phyloP scores from a whole-genome alignment of 768 basidiomycete species.

The Lentinula boryana region DNA sequence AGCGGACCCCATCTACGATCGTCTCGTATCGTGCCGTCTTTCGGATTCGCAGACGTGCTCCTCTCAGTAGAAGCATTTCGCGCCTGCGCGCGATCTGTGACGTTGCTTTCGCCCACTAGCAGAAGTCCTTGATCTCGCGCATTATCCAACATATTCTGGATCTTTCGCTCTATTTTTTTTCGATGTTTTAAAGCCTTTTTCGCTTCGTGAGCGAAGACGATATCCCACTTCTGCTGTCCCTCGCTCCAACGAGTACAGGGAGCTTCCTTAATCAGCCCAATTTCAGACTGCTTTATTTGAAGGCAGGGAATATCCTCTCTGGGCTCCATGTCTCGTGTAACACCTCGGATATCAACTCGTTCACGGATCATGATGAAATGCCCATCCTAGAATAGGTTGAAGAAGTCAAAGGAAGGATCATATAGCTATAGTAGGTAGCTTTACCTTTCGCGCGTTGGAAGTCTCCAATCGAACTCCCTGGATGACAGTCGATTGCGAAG shows the following conservation, averaged over 20 bases:
- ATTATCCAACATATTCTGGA: slow-evolving; percentile 34
- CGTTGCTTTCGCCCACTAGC: slow-evolving; percentile 4
- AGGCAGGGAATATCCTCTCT: slow-evolving; percentile 47
- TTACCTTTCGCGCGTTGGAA: neutral
- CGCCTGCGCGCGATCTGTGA: slow-evolving; percentile 1
- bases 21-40: slow-evolving; percentile 26
- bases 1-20: slow-evolving; percentile 48
- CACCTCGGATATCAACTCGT: slow-evolving; percentile 59
- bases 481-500: neutral
- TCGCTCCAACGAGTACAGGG: slow-evolving; percentile 61
- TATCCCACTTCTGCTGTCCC: slow-evolving; percentile 61
- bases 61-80: slow-evolving; percentile 5
- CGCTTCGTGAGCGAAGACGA: slow-evolving; percentile 36
- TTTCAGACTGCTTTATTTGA: slow-evolving; percentile 42
- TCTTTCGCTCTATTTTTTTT: slow-evolving; percentile 37
- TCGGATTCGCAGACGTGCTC: slow-evolving; percentile 6
- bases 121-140: slow-evolving; percentile 42
- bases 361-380: slow-evolving; percentile 57
- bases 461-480: neutral
- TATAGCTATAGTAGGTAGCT: neutral
- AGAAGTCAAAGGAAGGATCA: neutral
- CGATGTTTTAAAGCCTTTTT: slow-evolving; percentile 37
- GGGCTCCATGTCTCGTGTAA: slow-evolving; percentile 59
- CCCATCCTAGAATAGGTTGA: slow-evolving; percentile 12
- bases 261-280: slow-evolving; percentile 72